Conservation (phyloP, 148 eudicot species). For the Camellia lanceoleosa region DNA sequence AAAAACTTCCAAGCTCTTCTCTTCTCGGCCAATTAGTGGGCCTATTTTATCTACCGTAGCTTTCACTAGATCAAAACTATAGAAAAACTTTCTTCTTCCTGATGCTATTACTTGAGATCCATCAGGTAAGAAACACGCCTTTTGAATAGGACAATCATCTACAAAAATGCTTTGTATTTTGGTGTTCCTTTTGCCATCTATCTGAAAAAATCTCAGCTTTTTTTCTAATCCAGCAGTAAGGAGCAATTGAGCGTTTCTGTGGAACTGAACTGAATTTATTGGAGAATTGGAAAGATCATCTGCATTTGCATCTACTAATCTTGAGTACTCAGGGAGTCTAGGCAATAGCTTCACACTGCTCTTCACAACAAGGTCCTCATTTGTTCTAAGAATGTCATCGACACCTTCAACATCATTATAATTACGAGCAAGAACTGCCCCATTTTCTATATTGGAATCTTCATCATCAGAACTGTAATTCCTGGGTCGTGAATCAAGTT, state of each 20-base stretch:
- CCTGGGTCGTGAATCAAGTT: conserved; percentile 37
- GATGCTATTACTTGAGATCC: conserved; percentile 79
- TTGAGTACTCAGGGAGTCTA: conserved; percentile 68
- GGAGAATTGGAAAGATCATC: conserved; percentile 58
- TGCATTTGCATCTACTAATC: conserved; percentile 67
- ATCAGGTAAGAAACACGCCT: conserved; percentile 82
- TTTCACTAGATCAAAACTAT: conserved; percentile 72
- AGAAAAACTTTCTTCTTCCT: conserved; percentile 88
- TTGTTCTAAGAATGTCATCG: conserved; percentile 54
- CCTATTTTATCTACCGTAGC: conserved; percentile 24
- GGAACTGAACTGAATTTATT: conserved; percentile 79
- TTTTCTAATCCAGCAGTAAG: conserved; percentile 73
- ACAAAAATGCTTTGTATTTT: too few species aligned
- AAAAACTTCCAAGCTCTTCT: conserved; percentile 79
- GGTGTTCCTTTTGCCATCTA: conserved; percentile 47
- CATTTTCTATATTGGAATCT: conserved; percentile 57
- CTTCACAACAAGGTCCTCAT: conserved; percentile 75
- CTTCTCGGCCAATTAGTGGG: conserved; percentile 61
- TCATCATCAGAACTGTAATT: conserved; percentile 64
- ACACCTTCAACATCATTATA: conserved; percentile 31
- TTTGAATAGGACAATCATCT: conserved; percentile 74
- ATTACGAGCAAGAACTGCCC: conserved; percentile 33
- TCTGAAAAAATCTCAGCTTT: conserved; percentile 75
- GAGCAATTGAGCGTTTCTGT: conserved; percentile 84
- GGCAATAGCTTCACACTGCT: conserved; percentile 62